phyloP scores from a whole-genome alignment of 2,329 filamentous ascomycete genomes.

The Phialemonium atrogriseum region DNA sequence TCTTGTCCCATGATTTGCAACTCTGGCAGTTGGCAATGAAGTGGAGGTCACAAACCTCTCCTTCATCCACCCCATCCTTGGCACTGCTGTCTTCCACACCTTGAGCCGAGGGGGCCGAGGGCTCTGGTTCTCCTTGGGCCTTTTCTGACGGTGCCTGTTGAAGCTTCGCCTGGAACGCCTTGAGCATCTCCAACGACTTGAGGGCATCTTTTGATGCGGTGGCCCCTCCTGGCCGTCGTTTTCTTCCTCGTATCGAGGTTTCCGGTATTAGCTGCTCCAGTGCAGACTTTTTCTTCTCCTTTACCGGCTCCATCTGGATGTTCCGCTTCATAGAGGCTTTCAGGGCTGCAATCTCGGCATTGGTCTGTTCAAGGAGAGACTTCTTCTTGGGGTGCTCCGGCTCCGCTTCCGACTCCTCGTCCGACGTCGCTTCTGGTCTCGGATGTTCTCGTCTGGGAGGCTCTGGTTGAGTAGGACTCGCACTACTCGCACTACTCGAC shows the following conservation, averaged over 20 bases:
- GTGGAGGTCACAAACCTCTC: conserved; percentile 79
- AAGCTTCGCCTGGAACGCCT: conserved; percentile 72
- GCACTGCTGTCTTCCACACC: conserved; percentile 15
- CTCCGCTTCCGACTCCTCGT: conserved; percentile 21
- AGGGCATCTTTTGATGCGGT: conserved; percentile 48
- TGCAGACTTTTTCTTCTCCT: conserved; percentile 56
- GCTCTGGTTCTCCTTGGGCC: conserved; percentile 33
- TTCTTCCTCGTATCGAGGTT: conserved; percentile 62
- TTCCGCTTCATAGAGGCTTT: conserved; percentile 75
- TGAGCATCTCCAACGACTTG: conserved; percentile 61
- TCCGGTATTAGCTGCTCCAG: conserved; percentile 68
- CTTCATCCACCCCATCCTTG: conserved; percentile 52
- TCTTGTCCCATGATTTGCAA: conserved; percentile 75
- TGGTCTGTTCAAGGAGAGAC: conserved; percentile 58
- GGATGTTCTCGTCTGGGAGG: conserved; percentile 8
- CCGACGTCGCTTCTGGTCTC: conserved; percentile 8
- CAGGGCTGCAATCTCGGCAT: conserved; percentile 71
- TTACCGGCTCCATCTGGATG: conserved; percentile 37
- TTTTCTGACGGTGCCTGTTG: conserved; percentile 45
- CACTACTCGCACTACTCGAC: no score
- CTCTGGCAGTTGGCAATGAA: conserved; percentile 95
- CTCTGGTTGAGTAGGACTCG: conserved; percentile 5
- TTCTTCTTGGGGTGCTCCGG: conserved; percentile 33
- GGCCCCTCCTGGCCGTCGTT: conserved; percentile 52
- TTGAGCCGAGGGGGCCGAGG: conserved; percentile 12